Evolutionary conservation across 306 rosid genomes (phyloP), one percentile per base, ranked within the genome.

Genomic region (Cyamopsis tetragonoloba): DNA sequence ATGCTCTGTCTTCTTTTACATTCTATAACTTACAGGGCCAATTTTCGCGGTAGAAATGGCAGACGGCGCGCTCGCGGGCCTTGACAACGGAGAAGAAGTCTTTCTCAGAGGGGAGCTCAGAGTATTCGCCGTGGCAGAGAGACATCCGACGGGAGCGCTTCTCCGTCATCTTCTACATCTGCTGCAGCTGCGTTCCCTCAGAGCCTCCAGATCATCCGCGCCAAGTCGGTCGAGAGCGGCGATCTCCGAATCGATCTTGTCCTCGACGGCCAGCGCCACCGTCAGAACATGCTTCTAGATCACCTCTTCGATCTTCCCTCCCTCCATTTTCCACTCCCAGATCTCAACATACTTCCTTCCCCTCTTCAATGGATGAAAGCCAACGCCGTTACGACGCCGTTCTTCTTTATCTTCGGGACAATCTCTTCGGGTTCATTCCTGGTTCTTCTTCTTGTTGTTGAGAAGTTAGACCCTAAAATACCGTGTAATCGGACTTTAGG

Each of bases 1-100:
- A n/a, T n/a, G n/a, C n/a, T n/a, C n/a, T n/a, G n/a, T n/a, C n/a
- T n/a, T n/a, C n/a, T n/a, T n/a, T n/a, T n/a, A n/a, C n/a, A n/a
- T n/a, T n/a, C n/a, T n/a, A n/a, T n/a, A 4, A 88, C 97, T 93
- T 93, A 72, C 97, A 93, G 68, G 99, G 99, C 99, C 99, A 93
- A 51, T 93, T 93, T 0, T 93, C 96, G 64, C 99, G 97, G 75
- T 80, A 93, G 83, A 93, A 93, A 63, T 93, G 97, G 79, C 99
- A 93, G 71, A 93, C 96, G 10, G 90, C 99, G 64, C 97, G 99
- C 11, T 90, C 99, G 59, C 99, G 88, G 73, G 96, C 96, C 80
- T 90, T 93, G 56, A 93, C 99, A 31, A 82, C 67, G 74, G 96
- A 43, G 82, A 93, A 93, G 85, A 93, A 93, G 57, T 93, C 99